Conservation (phyloP, 23 red algal genomes). For the Gracilaria caudata region DNA sequence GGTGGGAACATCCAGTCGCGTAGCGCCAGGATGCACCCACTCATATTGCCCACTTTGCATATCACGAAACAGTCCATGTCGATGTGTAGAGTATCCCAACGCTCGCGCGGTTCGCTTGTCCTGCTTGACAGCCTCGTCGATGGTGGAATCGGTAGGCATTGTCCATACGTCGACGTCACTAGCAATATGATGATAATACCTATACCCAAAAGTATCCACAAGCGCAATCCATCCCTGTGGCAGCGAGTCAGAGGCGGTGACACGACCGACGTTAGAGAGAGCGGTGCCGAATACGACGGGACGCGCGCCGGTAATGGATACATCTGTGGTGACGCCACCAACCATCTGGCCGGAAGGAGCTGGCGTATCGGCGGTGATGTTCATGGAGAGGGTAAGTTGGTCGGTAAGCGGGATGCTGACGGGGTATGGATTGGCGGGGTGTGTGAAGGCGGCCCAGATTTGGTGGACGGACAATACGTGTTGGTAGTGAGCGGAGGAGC, state of each 20-base stretch:
- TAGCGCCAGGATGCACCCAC: constrained; percentile 54
- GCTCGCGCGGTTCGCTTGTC: constrained; percentile 5
- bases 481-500: background rate
- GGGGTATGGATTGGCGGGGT: constrained; percentile 15
- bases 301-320: constrained; percentile 53
- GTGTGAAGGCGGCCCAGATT: constrained; percentile 30
- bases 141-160: constrained; percentile 12
- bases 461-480: background rate
- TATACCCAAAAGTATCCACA: constrained; percentile 59
- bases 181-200: constrained; percentile 37
- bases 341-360: constrained; percentile 59
- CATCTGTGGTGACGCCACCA: constrained; percentile 65
- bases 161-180: constrained; percentile 41
- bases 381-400: background rate
- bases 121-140: background rate
- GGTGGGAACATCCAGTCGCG: background rate
- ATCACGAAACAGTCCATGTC: background rate
- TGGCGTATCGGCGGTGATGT: constrained; percentile 4
- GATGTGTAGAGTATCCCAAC: background rate
- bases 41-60: background rate
- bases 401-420: background rate
- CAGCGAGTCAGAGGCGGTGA: background rate
- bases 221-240: constrained; percentile 40
- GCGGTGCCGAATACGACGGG: constrained; percentile 61
- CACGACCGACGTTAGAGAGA: constrained; percentile 16